Evolutionary conservation across 306 rosid species (phyloP).

Genomic region (Prunus fruticosa): DNA sequence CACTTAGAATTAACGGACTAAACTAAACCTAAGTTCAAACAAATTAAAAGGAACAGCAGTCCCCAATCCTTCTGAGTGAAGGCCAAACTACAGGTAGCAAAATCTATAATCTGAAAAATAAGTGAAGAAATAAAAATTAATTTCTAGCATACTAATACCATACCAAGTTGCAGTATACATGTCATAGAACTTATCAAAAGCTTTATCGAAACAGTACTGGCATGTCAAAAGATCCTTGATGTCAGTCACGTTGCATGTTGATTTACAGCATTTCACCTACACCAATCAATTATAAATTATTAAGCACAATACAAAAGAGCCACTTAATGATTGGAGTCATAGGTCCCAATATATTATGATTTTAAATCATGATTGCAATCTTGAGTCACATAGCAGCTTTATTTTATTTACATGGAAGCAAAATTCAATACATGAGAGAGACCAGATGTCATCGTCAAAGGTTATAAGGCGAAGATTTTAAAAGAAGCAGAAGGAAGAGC

Average conservation of each 20-base stretch:
- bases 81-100: neutral
- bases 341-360: neutral
- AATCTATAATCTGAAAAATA: neutral
- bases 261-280: constrained; percentile 87
- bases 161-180: constrained; percentile 89
- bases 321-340: neutral
- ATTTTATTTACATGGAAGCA: neutral
- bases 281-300: constrained; percentile 16
- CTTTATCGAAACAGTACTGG: constrained; percentile 78
- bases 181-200: constrained; percentile 85
- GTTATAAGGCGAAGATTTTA: neutral
- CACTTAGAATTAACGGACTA: neutral
- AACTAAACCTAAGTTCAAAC: neutral
- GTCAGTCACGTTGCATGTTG: constrained; percentile 75
- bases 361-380: neutral
- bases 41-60: neutral
- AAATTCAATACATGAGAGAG: neutral
- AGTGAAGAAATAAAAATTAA: neutral
- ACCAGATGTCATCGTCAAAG: neutral
- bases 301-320: constrained; percentile 20
- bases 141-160: constrained; percentile 10
- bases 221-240: constrained; percentile 77
- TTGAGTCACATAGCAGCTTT: neutral
- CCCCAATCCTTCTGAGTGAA: neutral
- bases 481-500: neutral